These are phyloP conservation scores for Pyrenophora teres DNA, from an alignment of 2,329 filamentous ascomycete species.

Conservation along the genomic window DNA sequence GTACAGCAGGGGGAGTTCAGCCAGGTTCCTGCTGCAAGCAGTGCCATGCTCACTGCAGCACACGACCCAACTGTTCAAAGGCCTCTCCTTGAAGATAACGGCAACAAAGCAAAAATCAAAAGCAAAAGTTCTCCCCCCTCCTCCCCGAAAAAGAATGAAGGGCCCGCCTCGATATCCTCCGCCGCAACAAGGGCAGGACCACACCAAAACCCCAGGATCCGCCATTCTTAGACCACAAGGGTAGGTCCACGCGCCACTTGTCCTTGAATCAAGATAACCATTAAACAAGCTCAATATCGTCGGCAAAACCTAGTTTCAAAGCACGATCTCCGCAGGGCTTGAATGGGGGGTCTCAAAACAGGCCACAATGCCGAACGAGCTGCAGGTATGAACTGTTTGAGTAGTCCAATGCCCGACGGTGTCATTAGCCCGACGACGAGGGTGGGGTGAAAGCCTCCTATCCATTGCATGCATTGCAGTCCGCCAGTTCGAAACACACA, in stretches of 20 bases:
- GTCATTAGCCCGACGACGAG: background rate
- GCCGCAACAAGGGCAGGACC: too few relatives aligned
- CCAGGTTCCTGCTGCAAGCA: too few relatives aligned
- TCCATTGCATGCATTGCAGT: constrained; percentile 1
- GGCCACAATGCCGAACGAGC: background rate
- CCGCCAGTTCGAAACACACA: constrained; percentile 1
- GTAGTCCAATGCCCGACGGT: background rate
- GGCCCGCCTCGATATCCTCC: background rate
- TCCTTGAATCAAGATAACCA: too few relatives aligned
- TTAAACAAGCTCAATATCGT: too few relatives aligned
- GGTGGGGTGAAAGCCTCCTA: background rate
- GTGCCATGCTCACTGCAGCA: too few relatives aligned
- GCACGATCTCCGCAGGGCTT: too few relatives aligned
- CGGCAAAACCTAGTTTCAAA: too few relatives aligned
- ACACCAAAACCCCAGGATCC: too few relatives aligned
- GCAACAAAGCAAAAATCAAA: background rate
- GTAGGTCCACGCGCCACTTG: too few relatives aligned
- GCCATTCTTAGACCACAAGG: too few relatives aligned
- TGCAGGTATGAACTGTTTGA: background rate
- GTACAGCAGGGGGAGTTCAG: too few relatives aligned
- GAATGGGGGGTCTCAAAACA: background rate
- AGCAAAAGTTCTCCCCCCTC: too few relatives aligned
- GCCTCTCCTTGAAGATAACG: background rate
- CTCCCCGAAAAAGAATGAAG: background rate
- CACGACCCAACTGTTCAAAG: background rate